Evolutionary conservation across 192 early-diverging fungal species (phyloP).

Genomic region (Lobosporangium transversale): DNA sequence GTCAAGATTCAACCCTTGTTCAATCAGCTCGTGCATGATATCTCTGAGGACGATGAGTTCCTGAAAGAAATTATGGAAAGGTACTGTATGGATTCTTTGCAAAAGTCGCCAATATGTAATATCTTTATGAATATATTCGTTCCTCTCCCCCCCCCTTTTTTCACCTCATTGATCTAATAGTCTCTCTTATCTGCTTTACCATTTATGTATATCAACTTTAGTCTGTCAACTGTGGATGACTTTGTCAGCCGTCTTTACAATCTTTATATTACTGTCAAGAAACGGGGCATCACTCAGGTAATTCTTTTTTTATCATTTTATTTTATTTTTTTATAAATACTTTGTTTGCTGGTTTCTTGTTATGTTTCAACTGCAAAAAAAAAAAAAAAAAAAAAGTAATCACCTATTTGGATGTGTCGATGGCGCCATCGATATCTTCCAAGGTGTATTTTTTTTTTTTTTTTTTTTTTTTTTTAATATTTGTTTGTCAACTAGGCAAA

Average conservation of each 20-base stretch:
- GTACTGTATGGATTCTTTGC: conserved; percentile 57
- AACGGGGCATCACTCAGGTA: conserved; percentile 71
- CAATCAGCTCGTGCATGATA: conserved; percentile 82
- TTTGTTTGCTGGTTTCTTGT: neutral
- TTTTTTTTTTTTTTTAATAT: neutral
- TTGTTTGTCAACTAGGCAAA: too few species aligned
- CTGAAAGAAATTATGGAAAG: conserved; percentile 75
- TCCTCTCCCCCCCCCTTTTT: too few species aligned
- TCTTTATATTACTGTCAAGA: conserved; percentile 75
- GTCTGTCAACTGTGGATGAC: conserved; percentile 82
- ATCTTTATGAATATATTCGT: too few species aligned
- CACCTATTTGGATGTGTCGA: neutral
- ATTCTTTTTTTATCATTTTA: neutral
- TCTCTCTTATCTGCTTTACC: too few species aligned
- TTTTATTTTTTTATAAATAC: neutral
- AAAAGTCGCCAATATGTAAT: too few species aligned
- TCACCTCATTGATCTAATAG: too few species aligned
- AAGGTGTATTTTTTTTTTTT: neutral
- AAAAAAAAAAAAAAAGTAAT: neutral
- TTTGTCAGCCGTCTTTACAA: conserved; percentile 81
- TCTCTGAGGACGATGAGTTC: conserved; percentile 82
- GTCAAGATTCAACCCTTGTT: conserved; percentile 78
- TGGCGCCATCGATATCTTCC: conserved; percentile 23
- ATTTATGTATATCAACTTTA: conserved; percentile 34
- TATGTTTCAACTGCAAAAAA: too few species aligned